Evolutionary conservation across 371 early-diverging fungal species (phyloP), one percentile per base, ranked within the genome.

Genomic region (Coemansia sp.): DNA sequence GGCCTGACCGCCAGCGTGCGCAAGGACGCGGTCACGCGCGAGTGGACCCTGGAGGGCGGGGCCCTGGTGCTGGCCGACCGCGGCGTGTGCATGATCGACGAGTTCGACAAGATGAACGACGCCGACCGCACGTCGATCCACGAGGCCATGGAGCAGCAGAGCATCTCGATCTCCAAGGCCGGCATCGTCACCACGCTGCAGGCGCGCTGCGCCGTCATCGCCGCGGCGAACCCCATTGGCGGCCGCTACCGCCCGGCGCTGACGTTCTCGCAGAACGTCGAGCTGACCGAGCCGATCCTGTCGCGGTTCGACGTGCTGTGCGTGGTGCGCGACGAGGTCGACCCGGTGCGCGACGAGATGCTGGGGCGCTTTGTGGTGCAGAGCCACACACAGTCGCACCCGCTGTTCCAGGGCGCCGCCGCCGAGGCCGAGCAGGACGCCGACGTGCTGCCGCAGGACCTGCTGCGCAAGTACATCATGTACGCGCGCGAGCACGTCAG

Each of bases 121-220:
- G 84, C 84, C 62, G 99, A 99, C 83, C 98, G 98, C 80, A 98
- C 99, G 26, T 95, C 98, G 48, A 99, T 99, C 81, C 99, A 99
- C 87, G 99, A 99, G 85, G 99, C 99, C 11, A 99, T 99, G 99
- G 99, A 99, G 80, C 99, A 99, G 82, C 99, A 99, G 81, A 99
- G 98, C 1, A 99, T 99, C 58, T 92, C 94, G 13, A 99, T 99
- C 66, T 92, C 98, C 39, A 99, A 99, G 76, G 99, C 99, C 38
- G 99, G 99, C 59, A 97, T 99, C 68, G 95, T 98, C 70, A 98
- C 99, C 14, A 97, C 97, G 41, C 83, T 99, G 63, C 99, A 99
- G 78, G 99, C 99, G 0, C 88, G 99, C 62, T 95, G 99, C 5
- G 94, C 97, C 38, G 95, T 99, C 59, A 81, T 99, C 35, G 99